Evolutionary conservation across 2,329 filamentous ascomycete genomes (phyloP).

Genomic region (Arachnomyces sp.): DNA sequence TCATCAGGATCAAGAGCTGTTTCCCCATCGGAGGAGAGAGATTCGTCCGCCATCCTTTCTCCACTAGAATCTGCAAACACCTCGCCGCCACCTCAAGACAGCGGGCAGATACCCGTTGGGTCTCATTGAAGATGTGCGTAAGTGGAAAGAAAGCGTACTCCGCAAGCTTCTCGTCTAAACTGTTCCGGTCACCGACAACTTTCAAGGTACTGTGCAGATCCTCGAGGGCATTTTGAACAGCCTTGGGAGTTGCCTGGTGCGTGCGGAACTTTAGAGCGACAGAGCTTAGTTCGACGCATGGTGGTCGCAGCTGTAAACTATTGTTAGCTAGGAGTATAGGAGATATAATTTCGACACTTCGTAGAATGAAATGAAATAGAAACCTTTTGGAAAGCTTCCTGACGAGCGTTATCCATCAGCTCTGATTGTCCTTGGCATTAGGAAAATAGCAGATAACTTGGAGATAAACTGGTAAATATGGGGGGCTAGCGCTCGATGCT

Average conservation of each 20-base stretch:
- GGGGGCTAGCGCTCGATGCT: no score
- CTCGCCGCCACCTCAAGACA: conserved; percentile 66
- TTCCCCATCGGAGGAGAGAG: conserved; percentile 67
- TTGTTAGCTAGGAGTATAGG: conserved; percentile 15
- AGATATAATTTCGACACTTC: conserved; percentile 2
- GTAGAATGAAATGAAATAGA: not conserved
- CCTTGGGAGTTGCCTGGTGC: conserved; percentile 36
- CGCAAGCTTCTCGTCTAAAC: conserved; percentile 71
- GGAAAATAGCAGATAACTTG: no score
- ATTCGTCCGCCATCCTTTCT: conserved; percentile 68
- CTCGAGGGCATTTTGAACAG: conserved; percentile 43
- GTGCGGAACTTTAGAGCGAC: conserved; percentile 45
- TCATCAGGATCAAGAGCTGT: conserved; percentile 78
- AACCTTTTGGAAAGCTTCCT: conserved; percentile 37
- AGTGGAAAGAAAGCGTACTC: conserved; percentile 95
- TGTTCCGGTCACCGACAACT: conserved; percentile 32
- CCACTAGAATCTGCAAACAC: conserved; percentile 66
- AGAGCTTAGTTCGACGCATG: conserved; percentile 53
- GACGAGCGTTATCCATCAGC: conserved; percentile 30
- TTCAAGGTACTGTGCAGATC: conserved; percentile 33
- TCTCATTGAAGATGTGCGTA: conserved; percentile 73
- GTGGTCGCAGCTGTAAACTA: conserved; percentile 45
- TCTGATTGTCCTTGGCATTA: no score
- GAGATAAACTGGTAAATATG: no score
- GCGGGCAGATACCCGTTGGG: conserved; percentile 62